Conservation (phyloP, 2,329 filamentous ascomycete species). For the Colletotrichum kahawae region DNA sequence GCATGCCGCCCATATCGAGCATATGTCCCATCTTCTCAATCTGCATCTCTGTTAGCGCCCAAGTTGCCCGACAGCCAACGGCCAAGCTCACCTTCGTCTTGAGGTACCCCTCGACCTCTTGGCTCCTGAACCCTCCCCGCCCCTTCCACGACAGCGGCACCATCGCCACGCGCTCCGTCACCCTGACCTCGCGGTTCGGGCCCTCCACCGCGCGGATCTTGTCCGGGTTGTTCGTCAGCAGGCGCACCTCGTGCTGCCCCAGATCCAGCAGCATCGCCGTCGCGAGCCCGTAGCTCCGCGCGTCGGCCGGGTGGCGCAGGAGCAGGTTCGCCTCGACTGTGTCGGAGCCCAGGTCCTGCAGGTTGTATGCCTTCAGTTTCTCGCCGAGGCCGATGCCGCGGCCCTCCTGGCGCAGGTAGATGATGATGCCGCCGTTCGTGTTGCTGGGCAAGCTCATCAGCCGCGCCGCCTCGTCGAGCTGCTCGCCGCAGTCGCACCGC, state of each 20-base stretch:
- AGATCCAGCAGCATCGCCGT: constrained; percentile 93
- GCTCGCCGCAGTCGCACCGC: constrained; percentile 96
- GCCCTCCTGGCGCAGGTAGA: constrained; percentile 95
- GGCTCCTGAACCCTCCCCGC: constrained; percentile 80
- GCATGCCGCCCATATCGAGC: constrained; percentile 57
- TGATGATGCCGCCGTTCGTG: constrained; percentile 77
- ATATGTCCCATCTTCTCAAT: constrained; percentile 91
- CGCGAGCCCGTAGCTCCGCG: constrained; percentile 92
- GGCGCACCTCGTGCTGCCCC: constrained; percentile 75
- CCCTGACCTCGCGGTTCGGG: constrained; percentile 83
- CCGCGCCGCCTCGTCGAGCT: constrained; percentile 93
- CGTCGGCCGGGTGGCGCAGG: constrained; percentile 90
- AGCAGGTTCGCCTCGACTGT: constrained; percentile 96
- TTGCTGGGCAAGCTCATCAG: constrained; percentile 79
- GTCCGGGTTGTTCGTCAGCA: constrained; percentile 97
- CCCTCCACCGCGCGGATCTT: constrained; percentile 96
- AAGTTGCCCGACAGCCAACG: neutral
- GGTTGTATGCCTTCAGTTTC: constrained; percentile 97
- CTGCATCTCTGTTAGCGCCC: constrained; percentile 41
- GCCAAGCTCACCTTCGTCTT: constrained; percentile 79
- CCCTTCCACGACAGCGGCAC: constrained; percentile 93
- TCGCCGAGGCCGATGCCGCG: constrained; percentile 93
- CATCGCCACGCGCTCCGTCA: constrained; percentile 93
- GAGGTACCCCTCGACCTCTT: constrained; percentile 92
- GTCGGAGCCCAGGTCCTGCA: constrained; percentile 96